Evolutionary conservation across 768 basidiomycete species (phyloP).

Genomic region (Mycena epipterygia): DNA sequence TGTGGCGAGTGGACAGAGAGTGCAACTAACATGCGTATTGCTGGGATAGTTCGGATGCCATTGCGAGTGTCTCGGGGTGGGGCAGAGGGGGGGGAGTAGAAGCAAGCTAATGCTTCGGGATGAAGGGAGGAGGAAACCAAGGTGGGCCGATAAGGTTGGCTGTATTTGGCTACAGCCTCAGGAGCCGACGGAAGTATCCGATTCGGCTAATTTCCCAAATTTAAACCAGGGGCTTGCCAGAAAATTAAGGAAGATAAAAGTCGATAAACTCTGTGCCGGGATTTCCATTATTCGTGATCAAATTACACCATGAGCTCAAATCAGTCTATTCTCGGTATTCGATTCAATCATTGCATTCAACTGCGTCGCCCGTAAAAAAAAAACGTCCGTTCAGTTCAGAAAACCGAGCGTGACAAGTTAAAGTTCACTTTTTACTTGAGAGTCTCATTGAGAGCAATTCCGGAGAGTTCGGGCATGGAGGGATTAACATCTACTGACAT

Average conservation of each 20-base stretch:
- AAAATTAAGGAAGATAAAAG: background rate
- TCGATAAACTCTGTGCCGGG: background rate
- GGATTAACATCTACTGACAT: no score
- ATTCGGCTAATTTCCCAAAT: no score
- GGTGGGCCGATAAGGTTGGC: constrained; percentile 1
- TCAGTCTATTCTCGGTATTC: no score
- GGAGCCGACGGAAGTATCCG: background rate
- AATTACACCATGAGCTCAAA: no score
- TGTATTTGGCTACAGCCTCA: constrained; percentile 21
- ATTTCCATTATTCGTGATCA: no score
- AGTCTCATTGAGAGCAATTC: no score
- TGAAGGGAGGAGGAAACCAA: constrained; percentile 40
- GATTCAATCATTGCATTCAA: no score
- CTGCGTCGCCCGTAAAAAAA: no score
- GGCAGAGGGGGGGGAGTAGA: constrained; percentile 58
- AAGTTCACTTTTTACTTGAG: no score
- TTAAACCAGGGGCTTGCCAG: background rate
- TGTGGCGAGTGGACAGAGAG: constrained; percentile 35
- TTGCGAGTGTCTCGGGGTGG: constrained; percentile 54
- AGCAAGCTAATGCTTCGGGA: constrained; percentile 89
- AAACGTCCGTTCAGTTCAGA: no score
- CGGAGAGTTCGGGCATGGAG: no score
- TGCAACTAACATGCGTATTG: constrained; percentile 85
- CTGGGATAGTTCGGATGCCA: constrained; percentile 83
- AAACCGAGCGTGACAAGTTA: no score